phyloP scores from a whole-genome alignment of 176 grass and related monocot species.

The Hordeum marinum region DNA sequence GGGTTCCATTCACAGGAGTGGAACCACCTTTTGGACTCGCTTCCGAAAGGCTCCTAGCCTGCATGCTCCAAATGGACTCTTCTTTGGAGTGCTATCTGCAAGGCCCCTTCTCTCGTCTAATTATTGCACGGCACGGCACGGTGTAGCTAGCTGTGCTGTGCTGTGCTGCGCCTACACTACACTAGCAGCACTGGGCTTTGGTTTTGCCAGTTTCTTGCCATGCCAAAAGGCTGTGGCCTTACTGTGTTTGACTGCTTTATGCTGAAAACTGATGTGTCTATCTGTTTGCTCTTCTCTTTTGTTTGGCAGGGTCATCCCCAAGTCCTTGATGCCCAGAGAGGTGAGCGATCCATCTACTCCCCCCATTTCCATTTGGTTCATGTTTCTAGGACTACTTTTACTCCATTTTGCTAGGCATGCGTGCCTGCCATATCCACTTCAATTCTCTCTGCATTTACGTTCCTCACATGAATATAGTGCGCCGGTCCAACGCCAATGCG shows the following conservation, averaged over 20 bases:
- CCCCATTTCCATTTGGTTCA: neutral
- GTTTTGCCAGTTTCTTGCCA: constrained; percentile 29
- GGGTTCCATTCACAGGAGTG: constrained; percentile 39
- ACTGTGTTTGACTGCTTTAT: constrained; percentile 36
- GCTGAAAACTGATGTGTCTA: constrained; percentile 21
- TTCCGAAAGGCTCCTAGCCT: constrained; percentile 36
- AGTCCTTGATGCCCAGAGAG: constrained; percentile 77
- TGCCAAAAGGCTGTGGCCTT: neutral
- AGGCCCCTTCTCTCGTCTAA: constrained; percentile 8
- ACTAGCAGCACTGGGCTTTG: neutral
- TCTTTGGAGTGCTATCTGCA: neutral
- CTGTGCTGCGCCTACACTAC: neutral
- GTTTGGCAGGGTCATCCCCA: constrained; percentile 74
- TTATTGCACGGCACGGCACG: constrained; percentile 2
- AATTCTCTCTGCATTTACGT: constrained; percentile 27
- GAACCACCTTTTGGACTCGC: constrained; percentile 37
- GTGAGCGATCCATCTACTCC: constrained; percentile 41
- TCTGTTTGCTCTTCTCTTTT: constrained; percentile 20
- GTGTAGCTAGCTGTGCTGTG: neutral
- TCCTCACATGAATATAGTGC: constrained; percentile 38
- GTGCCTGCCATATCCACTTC: neutral
- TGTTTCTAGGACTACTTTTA: constrained; percentile 11
- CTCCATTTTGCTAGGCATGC: constrained; percentile 19
- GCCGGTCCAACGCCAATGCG: neutral
- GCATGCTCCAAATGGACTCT: constrained; percentile 25